Conservation (phyloP, 345 rosid species). For the Rhodomyrtus tomentosa region DNA sequence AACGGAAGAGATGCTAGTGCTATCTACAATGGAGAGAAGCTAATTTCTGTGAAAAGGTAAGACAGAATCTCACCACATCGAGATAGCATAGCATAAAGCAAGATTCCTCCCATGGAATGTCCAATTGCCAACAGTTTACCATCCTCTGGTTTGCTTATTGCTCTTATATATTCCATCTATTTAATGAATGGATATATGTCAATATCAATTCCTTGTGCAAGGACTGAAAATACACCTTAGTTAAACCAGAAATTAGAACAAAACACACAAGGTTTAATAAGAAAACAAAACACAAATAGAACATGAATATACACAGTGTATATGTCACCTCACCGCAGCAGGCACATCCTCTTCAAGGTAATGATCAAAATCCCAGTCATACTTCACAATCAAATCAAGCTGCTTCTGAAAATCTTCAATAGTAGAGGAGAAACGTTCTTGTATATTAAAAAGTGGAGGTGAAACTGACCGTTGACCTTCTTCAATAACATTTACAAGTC, state of each 20-base stretch:
- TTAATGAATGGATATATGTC: neutral
- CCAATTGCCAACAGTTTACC: slow-evolving; percentile 64
- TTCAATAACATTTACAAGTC: slow-evolving; percentile 60
- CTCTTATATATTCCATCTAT: slow-evolving; percentile 59
- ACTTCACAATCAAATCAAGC: slow-evolving; percentile 71
- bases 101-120: slow-evolving; percentile 81
- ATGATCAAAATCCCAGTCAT: slow-evolving; percentile 96
- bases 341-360: slow-evolving; percentile 96
- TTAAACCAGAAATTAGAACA: neutral
- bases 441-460: slow-evolving; percentile 71
- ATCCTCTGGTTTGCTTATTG: slow-evolving; percentile 41
- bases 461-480: slow-evolving; percentile 83
- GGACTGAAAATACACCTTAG: neutral
- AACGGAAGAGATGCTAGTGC: neutral
- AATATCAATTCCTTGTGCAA: neutral
- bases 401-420: slow-evolving; percentile 92
- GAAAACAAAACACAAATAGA: neutral
- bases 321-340: slow-evolving; percentile 89
- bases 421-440: slow-evolving; percentile 65
- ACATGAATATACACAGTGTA: neutral
- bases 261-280: neutral
- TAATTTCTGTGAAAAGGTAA: neutral
- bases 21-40: neutral
- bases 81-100: slow-evolving; percentile 57
- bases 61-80: slow-evolving; percentile 34